Evolutionary conservation across 306 rosid genomes (phyloP).

Genomic region (Quercus mongolica): DNA sequence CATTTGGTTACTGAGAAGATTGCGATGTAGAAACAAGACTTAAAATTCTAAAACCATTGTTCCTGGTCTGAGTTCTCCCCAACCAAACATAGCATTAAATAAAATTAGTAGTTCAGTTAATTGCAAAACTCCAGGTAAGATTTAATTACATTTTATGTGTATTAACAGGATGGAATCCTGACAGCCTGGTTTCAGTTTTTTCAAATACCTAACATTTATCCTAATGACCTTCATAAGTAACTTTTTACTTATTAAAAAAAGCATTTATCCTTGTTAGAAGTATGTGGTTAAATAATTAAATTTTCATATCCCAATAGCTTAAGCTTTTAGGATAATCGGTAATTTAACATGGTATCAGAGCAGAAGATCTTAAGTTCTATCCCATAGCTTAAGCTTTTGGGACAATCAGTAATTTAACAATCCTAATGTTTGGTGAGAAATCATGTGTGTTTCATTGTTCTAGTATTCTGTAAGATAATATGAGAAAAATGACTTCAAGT

Average conservation of each 20-base stretch:
- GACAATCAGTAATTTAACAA: no score
- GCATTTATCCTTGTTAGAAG: no score
- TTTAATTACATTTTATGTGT: neutral
- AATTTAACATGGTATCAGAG: no score
- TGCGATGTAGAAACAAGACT: neutral
- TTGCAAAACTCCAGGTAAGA: neutral
- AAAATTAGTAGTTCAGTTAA: neutral
- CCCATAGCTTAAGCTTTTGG: no score
- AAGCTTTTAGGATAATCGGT: no score
- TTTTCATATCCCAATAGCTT: no score
- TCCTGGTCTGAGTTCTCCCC: neutral
- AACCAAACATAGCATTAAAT: neutral
- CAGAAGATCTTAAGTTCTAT: no score
- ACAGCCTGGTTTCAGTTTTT: neutral
- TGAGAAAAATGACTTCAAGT: conserved; percentile 4
- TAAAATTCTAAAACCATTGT: neutral
- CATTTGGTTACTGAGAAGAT: neutral
- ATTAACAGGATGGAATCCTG: conserved; percentile 21
- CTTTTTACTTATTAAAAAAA: no score
- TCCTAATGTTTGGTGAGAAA: neutral
- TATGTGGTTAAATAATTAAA: no score
- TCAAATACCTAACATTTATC: conserved; percentile 8
- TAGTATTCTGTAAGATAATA: neutral
- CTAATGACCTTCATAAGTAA: no score
- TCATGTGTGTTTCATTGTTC: neutral